Percentiles rank a stretch among this genome's conserved stretches.
phyloP scores from a whole-genome alignment of 345 rosid genomes.

The Populus ilicifolia region DNA sequence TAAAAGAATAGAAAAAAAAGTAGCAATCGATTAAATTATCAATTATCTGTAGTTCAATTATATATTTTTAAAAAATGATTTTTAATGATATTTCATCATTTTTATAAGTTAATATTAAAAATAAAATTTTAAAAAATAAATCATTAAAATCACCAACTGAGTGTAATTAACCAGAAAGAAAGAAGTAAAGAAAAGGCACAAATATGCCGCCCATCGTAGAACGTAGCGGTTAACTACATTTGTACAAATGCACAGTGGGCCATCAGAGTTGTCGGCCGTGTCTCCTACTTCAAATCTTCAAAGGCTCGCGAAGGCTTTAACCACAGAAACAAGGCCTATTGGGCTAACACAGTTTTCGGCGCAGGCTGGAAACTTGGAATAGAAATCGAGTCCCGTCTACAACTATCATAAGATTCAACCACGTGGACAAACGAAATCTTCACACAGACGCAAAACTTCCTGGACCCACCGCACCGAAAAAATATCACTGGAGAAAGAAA shows the following conservation, averaged over 20 bases:
- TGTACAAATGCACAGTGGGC: neutral
- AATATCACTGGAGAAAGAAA: slow-evolving; percentile 17
- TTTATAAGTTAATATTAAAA: no score
- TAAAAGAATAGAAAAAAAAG: no score
- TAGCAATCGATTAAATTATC: no score
- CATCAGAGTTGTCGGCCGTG: neutral
- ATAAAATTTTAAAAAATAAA: no score
- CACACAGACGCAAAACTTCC: slow-evolving; percentile 3
- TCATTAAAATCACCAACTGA: no score
- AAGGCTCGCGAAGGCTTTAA: neutral
- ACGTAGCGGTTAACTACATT: neutral
- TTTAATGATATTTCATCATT: no score
- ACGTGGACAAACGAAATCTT: slow-evolving; percentile 4
- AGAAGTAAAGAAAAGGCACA: no score
- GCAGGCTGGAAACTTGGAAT: neutral
- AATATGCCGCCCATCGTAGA: neutral
- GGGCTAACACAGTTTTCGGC: neutral
- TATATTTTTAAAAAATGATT: no score
- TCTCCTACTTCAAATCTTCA: neutral
- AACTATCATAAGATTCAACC: neutral
- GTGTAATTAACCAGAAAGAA: no score
- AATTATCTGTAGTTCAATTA: no score
- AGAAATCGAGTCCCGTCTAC: neutral
- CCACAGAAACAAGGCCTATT: neutral
- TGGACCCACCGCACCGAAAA: slow-evolving; percentile 17